Evolutionary conservation across 2,329 filamentous ascomycete genomes (phyloP), one percentile per base, ranked within the genome.

Genomic region (Aspergillus quadrilineatus): DNA sequence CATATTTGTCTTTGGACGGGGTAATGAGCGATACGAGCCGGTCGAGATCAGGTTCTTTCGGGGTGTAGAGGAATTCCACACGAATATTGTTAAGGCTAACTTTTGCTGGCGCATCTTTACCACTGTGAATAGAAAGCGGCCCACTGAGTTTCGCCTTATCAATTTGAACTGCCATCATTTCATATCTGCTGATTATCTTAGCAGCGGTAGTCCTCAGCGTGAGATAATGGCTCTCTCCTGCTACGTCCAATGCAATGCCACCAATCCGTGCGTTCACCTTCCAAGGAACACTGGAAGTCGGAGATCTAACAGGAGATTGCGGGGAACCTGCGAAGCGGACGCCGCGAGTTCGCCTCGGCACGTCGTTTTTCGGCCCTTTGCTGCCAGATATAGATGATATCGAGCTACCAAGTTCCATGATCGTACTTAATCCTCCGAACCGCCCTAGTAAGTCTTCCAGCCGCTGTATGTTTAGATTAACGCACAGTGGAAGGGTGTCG

Each of bases 371-470:
- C 29, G 69, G 71, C 10, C 65, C 69, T 67, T 75, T 69, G 61
- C 73, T 66, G 1, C 86, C 84, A n/a, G 85, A 82, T 58, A 84
- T 88, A 0, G 89, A 92, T 9, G 88, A 85, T 60, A 96, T 89
- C 0, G 93, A 96, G 57, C 84, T 89, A 60, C 92, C 90, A 70
- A 97, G 84, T 65, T 94, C 95, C 43, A 99, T 78, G 51, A 99
- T 88, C 62, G 92, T 91, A 71, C 92, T 96, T 43, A 99, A 78
- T 0, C 94, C 94, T 36, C 94, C 94, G 73, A 97, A 92, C 81
- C 90, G 91, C 55, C 85, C 85, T 58, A 97, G 86, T 0, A 90
- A 90, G 65, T 96, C 92, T 64, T 97, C 94, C 22, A 97, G 76
- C 54, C 85, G 84, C 61, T 88, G 87, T 14, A 97, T 77, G 68